Evolutionary conservation across 176 grass and related monocot species (phyloP).

Genomic region (Triticum urartu): DNA sequence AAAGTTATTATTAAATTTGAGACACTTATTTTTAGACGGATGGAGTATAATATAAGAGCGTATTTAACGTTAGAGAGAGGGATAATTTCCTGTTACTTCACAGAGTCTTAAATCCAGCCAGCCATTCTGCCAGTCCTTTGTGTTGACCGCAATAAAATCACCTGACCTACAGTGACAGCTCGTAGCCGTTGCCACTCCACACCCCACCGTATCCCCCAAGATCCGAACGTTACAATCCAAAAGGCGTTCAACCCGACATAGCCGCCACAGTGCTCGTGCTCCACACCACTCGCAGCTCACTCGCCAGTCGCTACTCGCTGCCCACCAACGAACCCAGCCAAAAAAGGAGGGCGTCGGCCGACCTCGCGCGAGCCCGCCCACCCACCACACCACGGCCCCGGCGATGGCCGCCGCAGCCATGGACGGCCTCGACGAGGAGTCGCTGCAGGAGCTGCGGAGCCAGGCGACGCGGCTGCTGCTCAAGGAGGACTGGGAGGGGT

Average conservation of each 20-base stretch:
- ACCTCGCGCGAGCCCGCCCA: background rate
- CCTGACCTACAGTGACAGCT: constrained; percentile 7
- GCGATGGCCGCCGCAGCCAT: constrained; percentile 1
- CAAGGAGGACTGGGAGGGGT: constrained; percentile 79
- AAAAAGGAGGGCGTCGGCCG: background rate
- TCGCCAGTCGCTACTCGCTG: background rate
- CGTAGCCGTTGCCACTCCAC: constrained; percentile 25
- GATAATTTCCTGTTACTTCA: too few species aligned
- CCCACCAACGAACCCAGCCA: background rate
- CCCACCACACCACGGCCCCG: background rate
- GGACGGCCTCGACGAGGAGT: constrained; percentile 46
- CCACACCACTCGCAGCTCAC: constrained; percentile 21
- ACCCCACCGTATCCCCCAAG: background rate
- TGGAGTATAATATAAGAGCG: too few species aligned
- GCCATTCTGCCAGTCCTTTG: background rate
- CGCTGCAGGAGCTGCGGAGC: constrained; percentile 72
- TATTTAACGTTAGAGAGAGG: too few species aligned
- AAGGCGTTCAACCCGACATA: background rate
- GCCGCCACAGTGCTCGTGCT: constrained; percentile 2
- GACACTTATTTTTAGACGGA: too few species aligned
- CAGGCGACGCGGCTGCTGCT: constrained; percentile 65
- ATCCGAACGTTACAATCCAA: constrained; percentile 49
- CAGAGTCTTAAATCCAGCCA: background rate
- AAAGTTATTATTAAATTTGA: too few species aligned
- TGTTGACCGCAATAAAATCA: constrained; percentile 11